Percentiles rank a stretch among this genome's conserved stretches.
These are phyloP conservation scores for Anthracocystis setariae DNA, from an alignment of 1,284 basidiomycete genomes.

Conservation along the genomic window DNA sequence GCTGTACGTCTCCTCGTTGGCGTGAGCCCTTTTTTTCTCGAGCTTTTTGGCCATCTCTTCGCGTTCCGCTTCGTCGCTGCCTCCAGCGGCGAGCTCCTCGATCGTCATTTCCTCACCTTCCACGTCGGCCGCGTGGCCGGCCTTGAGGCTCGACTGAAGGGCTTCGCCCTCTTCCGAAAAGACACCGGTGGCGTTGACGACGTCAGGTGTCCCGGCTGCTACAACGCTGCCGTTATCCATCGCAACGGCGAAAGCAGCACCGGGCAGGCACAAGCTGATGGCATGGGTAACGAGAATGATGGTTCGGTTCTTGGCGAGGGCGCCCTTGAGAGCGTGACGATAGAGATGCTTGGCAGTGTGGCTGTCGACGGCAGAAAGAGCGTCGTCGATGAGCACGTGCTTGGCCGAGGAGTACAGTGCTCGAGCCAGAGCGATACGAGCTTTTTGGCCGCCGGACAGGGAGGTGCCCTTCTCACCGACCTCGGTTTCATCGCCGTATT, in stretches of 20 bases:
- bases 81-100: slow-evolving; percentile 58
- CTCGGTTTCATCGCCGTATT: slow-evolving; percentile 92
- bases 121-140: slow-evolving; percentile 16
- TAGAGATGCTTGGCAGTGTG: slow-evolving; percentile 82
- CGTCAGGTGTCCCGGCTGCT: slow-evolving; percentile 75
- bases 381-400: slow-evolving; percentile 86
- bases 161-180: slow-evolving; percentile 51
- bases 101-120: slow-evolving; percentile 50
- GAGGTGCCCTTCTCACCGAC: slow-evolving; percentile 81
- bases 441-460: slow-evolving; percentile 91
- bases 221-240: slow-evolving; percentile 80
- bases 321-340: slow-evolving; percentile 76
- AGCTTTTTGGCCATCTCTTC: slow-evolving; percentile 54
- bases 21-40: slow-evolving; percentile 54
- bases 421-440: slow-evolving; percentile 77
- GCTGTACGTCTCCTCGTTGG: slow-evolving; percentile 63
- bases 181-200: slow-evolving; percentile 48
- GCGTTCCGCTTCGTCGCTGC: slow-evolving; percentile 50
- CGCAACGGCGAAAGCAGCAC: slow-evolving; percentile 76
- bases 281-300: slow-evolving; percentile 88
- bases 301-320: slow-evolving; percentile 76
- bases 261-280: slow-evolving; percentile 78
- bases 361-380: slow-evolving; percentile 87
- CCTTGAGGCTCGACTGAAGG: slow-evolving; percentile 38
- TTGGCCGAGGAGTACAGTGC: slow-evolving; percentile 92